Base-by-base conservation (phyloP, 768 basidiomycete genomes). In the Lentinula aciculospora region DNA sequence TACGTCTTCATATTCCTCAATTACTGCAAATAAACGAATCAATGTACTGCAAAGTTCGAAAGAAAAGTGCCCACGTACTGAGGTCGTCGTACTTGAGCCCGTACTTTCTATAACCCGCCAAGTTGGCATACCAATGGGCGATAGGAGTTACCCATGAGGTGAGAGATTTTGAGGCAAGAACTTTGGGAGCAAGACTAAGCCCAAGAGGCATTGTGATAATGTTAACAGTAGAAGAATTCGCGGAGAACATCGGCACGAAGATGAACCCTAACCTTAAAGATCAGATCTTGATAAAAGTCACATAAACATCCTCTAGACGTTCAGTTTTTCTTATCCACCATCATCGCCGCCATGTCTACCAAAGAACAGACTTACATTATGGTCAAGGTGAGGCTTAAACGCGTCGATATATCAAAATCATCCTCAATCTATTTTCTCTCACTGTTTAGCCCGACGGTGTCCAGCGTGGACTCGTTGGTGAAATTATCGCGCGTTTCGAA, bases 281-380 rank as follows among this genome's bases (percentile, higher is more conserved):
- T 67, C 60, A 63, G 63, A 68, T 67, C 67, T 70, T 64, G 69
- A 69, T 69, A 68, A 72, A 59, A 58, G 17, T 21, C 9, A n/a
- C 12, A 15, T 15, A 10, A 7, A 23, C 42, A 44, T 44, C 42
- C n/a, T 44, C 21, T 21, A 44, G 19, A 44, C 21, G 9, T 44
- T 23, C 42, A 19, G 7, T 62, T 47, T 47, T 63, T 64, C 64
- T 51, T 66, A 64, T 69, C 64, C 65, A 65, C 63, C 64, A 66
- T 68, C 64, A 62, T 62, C 64, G 51, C 68, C 62, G 72, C 65
- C 71, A 89, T 89, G 88, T 86, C 91, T 65, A 73, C 74, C 70
- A 67, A 63, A 54, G 94, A 98, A 72, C 93, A 92, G 74, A 96
- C 95, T 74, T 98, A 96, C 80, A 98, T 98, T 81, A 98, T 98